Conservation (phyloP, 768 basidiomycete species). For the Nevesoporus exiguus region DNA sequence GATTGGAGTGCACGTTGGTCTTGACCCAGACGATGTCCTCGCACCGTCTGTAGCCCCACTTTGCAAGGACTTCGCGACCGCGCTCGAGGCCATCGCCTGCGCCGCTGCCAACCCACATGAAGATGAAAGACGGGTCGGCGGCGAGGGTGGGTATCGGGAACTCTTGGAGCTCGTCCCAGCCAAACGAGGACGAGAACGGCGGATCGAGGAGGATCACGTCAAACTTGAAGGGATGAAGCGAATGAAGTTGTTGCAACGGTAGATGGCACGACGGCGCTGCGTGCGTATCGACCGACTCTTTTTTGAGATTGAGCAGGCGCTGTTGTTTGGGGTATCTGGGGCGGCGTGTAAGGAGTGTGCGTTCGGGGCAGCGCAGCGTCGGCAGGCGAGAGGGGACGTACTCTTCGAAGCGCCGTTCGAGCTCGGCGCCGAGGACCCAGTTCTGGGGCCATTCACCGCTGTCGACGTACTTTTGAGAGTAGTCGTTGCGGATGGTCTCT, state of each 20-base stretch:
- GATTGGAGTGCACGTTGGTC: slow-evolving; percentile 72
- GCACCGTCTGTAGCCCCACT: slow-evolving; percentile 93
- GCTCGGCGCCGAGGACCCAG: slow-evolving; percentile 86
- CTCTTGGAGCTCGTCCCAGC: slow-evolving; percentile 80
- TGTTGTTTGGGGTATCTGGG: slow-evolving; percentile 91
- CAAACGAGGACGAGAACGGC: slow-evolving; percentile 80
- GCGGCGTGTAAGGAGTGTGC: background rate
- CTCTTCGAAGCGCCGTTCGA: slow-evolving; percentile 91
- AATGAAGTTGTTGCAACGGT: slow-evolving; percentile 51
- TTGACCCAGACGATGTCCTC: slow-evolving; percentile 99
- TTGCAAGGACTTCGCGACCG: slow-evolving; percentile 84
- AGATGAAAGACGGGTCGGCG: slow-evolving; percentile 89
- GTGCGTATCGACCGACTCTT: slow-evolving; percentile 64
- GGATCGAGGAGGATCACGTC: slow-evolving; percentile 92
- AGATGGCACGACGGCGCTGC: slow-evolving; percentile 76
- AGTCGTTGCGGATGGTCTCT: slow-evolving; percentile 96
- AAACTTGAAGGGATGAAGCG: slow-evolving; percentile 68
- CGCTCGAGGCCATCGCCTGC: slow-evolving; percentile 88
- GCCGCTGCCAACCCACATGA: slow-evolving; percentile 94
- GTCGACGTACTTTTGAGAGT: slow-evolving; percentile 86
- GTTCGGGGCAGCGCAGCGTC: background rate
- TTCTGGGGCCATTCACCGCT: slow-evolving; percentile 93
- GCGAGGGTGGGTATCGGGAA: slow-evolving; percentile 80
- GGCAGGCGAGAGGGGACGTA: slow-evolving; percentile 40
- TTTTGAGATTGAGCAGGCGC: slow-evolving; percentile 78